Evolutionary conservation across 352 stramenopile genomes (phyloP), one percentile per base, ranked within the genome.

Genomic region (Phytopythium chamaehyphon): DNA sequence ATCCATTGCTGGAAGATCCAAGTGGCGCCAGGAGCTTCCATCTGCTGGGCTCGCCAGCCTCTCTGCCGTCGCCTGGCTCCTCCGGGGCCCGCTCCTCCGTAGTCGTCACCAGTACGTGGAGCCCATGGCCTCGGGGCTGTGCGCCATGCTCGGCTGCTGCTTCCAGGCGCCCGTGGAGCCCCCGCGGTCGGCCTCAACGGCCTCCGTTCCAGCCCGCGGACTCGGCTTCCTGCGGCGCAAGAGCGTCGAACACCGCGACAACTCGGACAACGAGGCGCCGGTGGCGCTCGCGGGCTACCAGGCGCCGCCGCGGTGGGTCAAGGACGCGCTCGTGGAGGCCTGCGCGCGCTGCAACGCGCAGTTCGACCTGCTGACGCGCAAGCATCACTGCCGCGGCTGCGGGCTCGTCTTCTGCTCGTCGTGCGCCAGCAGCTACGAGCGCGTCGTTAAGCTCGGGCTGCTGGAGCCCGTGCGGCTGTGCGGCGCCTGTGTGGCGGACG

Each of bases 321-420:
- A 86, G 37, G 76, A 88, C 57, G 59, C 74, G 18, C 51, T 71
- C 33, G 55, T 83, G 18, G 66, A 82, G 42, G 61, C 50, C n/a
- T 90, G 80, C 57, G 50, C 57, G 50, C 54, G 66, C 40, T 90
- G 80, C 53, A 51, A 57, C 44, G 43, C 52, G 21, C 44, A 67
- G 55, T 90, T 90, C 54, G 76, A 84, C 46, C 55, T 86, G 60
- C 61, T 86, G 38, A 86, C 66, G 47, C 74, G 77, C 43, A 86
- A 83, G 49, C 77, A 88, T 57, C 77, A 88, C 54, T 88, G 77
- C 24, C 71, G 77, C 33, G 58, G 61, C 31, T 88, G 77, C 40
- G 77, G 77, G 0, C 65, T 73, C 45, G 71, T 90, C 38, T 90
- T 69, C 55, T 90, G 80, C 61, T 55, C 57, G 16, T 23, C 40